Evolutionary conservation across 2,329 filamentous ascomycete genomes (phyloP).

Genomic region (Myriosclerotinia duriaeana): DNA sequence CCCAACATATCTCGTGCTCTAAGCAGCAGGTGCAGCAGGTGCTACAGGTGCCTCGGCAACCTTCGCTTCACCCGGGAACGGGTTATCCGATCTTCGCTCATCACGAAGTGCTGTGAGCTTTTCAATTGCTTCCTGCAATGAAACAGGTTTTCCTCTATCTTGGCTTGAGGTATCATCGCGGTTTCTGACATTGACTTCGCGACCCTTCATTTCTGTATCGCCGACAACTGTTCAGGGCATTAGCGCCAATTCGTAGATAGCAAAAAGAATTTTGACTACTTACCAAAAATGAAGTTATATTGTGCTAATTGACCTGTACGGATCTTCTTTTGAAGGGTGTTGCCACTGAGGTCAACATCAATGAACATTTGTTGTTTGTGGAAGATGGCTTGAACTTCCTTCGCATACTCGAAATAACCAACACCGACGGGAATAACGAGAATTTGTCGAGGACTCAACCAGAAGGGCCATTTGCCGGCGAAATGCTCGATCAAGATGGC

Average conservation of each 20-base stretch:
- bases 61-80: conserved; percentile 40
- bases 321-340: conserved; percentile 89
- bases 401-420: conserved; percentile 68
- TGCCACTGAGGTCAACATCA: conserved; percentile 69
- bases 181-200: conserved; percentile 63
- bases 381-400: conserved; percentile 70
- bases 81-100: conserved; percentile 45
- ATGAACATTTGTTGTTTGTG: conserved; percentile 67
- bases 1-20: neutral
- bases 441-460: conserved; percentile 81
- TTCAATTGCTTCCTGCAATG: conserved; percentile 56
- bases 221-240: conserved; percentile 52
- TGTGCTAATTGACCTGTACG: conserved; percentile 75
- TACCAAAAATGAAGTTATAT: conserved; percentile 81
- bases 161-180: conserved; percentile 62
- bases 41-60: neutral
- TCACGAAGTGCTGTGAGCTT: conserved; percentile 54
- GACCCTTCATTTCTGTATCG: conserved; percentile 59
- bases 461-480: conserved; percentile 86
- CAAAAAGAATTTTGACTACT: conserved; percentile 34
- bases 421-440: conserved; percentile 76
- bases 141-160: conserved; percentile 58
- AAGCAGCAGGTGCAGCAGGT: conserved; percentile 14
- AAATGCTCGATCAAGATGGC: conserved; percentile 83
- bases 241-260: conserved; percentile 18